Evolutionary conservation across 192 early-diverging fungal species (phyloP), one percentile per base, ranked within the genome.

Genomic region (Coemansia sp.): DNA sequence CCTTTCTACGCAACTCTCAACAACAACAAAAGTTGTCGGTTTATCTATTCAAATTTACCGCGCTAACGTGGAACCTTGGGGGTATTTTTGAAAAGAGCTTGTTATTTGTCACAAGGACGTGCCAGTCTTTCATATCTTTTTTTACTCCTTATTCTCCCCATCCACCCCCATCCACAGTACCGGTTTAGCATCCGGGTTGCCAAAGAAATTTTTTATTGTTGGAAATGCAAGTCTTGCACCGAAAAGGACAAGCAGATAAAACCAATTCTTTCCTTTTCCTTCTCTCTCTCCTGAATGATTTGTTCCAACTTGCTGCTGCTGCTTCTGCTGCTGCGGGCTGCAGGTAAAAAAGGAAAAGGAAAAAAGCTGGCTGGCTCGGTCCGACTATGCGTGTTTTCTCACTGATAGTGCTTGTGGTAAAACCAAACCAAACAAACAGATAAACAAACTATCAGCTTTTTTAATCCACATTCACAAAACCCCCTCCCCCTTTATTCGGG

Each of bases 301-400:
- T 18, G 18, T 48, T 15, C 5, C 19, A 42, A n/a, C n/a, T n/a
- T n/a, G n/a, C n/a, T n/a, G n/a, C n/a, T n/a, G n/a, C n/a, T n/a
- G n/a, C n/a, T n/a, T n/a, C n/a, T n/a, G 6, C 26, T 54, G 51
- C 51, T 54, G 51, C 51, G 51, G 51, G 51, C 51, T 54, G 26
- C 51, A 26, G 8, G 5, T n/a, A 54, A 43, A 54, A 54, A 12
- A 54, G 21, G 5, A 26, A 8, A 12, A 49, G 26, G 13, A 54
- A 54, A 12, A 54, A 13, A 10, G 51, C 51, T 21, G 21, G 19
- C 9, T 26, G 51, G 51, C 51, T 26, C 26, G 26, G 26, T 26
- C 26, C 26, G 26, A 26, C 3, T 26, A 26, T 26, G 26, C 3
- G 7, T 22, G 11, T 49, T 18, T 54, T 54, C 51, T 54, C 51